These are phyloP conservation scores for Zygotorulaspora florentina DNA, from an alignment of 805 yeast species.

Conservation along the genomic window DNA sequence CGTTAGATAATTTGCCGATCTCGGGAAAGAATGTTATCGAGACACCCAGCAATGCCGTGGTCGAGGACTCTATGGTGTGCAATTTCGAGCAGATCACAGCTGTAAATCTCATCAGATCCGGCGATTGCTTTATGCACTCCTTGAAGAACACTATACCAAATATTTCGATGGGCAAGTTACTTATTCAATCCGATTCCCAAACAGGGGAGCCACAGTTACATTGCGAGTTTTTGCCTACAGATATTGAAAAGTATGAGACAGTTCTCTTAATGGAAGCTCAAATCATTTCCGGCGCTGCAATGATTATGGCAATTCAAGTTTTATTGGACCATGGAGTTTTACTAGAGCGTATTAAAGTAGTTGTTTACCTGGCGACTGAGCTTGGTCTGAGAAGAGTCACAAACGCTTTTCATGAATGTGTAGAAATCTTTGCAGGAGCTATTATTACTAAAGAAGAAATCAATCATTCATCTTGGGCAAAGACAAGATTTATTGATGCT, in stretches of 20 bases:
- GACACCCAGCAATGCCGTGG: conserved; percentile 40
- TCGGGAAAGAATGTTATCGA: conserved; percentile 36
- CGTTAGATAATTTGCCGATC: conserved; percentile 51
- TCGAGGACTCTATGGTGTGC: conserved; percentile 30
- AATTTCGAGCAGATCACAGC: conserved; percentile 54
- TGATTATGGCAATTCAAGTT: conserved; percentile 90
- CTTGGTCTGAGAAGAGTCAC: conserved; percentile 68
- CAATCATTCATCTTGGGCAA: conserved; percentile 51
- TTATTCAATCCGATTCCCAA: conserved; percentile 79
- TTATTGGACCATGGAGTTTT: conserved; percentile 73
- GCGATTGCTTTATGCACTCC: conserved; percentile 85
- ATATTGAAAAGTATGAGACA: conserved; percentile 33
- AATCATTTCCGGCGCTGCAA: conserved; percentile 86
- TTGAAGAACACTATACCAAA: conserved; percentile 73
- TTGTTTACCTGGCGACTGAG: conserved; percentile 73
- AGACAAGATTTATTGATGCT: conserved; percentile 67
- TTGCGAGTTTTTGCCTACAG: conserved; percentile 63
- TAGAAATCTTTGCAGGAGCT: conserved; percentile 66
- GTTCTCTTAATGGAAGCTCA: conserved; percentile 82
- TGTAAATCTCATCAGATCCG: conserved; percentile 80
- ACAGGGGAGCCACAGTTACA: conserved; percentile 96
- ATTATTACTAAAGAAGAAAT: conserved; percentile 47
- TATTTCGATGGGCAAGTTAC: conserved; percentile 71
- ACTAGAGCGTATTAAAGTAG: conserved; percentile 58
- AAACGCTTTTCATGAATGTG: conserved; percentile 62